Evolutionary conservation across 1,284 basidiomycete species (phyloP).

Genomic region (Sanghuangporus sanghuang): DNA sequence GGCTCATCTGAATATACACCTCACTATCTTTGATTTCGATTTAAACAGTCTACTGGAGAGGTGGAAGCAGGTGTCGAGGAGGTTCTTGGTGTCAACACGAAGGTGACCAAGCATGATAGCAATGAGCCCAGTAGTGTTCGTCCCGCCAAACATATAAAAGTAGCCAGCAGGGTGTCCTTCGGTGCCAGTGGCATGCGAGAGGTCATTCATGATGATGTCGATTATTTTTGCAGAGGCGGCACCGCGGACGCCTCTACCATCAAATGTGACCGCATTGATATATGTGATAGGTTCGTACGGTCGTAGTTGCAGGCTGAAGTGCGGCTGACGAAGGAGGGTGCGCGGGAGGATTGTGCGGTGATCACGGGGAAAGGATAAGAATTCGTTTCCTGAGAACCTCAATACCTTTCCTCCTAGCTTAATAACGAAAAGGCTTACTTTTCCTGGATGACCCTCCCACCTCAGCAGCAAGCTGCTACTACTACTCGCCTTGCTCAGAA

Average conservation of each 20-base stretch:
- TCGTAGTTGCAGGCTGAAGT: neutral
- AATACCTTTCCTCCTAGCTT: no score
- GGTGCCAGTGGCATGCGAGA: no score
- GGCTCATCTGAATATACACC: neutral
- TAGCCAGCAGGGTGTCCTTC: neutral
- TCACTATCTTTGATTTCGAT: neutral
- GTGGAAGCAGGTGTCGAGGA: neutral
- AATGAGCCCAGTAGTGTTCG: slow-evolving; percentile 17
- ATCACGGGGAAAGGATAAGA: neutral
- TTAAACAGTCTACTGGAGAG: neutral
- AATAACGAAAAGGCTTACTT: no score
- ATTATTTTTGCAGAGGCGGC: no score
- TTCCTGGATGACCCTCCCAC: no score
- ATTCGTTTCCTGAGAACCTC: no score
- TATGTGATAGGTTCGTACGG: no score
- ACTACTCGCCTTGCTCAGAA: no score
- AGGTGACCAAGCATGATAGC: slow-evolving; percentile 15
- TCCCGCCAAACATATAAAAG: slow-evolving; percentile 15
- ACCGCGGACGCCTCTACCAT: no score
- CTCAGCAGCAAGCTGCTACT: no score
- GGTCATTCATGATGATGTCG: neutral
- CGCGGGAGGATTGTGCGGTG: neutral
- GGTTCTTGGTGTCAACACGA: neutral
- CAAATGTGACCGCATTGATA: no score
- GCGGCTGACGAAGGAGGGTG: neutral